Percentiles rank a stretch among this genome's conserved stretches.
These are phyloP conservation scores for Kwoniella europaea DNA, from an alignment of 768 basidiomycete species.

Conservation along the genomic window DNA sequence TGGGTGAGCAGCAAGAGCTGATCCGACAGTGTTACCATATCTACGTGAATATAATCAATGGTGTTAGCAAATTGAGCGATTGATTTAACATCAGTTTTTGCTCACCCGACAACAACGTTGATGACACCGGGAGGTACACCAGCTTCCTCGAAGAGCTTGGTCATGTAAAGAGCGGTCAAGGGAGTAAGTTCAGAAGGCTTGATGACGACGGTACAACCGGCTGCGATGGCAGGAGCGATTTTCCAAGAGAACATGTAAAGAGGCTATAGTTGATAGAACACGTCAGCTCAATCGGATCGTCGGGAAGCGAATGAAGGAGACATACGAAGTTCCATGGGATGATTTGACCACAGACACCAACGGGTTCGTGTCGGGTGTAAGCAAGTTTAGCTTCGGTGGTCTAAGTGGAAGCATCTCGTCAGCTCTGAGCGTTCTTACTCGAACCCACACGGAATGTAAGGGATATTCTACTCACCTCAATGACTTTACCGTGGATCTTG, in stretches of 20 bases:
- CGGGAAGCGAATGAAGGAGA: not conserved
- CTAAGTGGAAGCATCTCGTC: slow-evolving; percentile 69
- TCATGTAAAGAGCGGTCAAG: slow-evolving; percentile 52
- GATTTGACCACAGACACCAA: slow-evolving; percentile 74
- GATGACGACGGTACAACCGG: slow-evolving; percentile 91
- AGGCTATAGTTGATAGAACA: slow-evolving; percentile 23
- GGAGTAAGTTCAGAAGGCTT: slow-evolving; percentile 80
- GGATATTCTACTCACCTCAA: slow-evolving; percentile 25
- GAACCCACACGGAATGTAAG: not conserved
- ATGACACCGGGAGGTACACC: slow-evolving; percentile 54
- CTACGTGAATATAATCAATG: slow-evolving; percentile 5
- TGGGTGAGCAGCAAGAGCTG: slow-evolving; percentile 43
- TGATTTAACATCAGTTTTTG: not conserved
- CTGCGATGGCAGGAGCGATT: slow-evolving; percentile 86
- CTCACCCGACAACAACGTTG: slow-evolving; percentile 46
- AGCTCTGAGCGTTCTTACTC: slow-evolving; percentile 3
- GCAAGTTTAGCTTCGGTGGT: slow-evolving; percentile 73
- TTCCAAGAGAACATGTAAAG: slow-evolving; percentile 69
- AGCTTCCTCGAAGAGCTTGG: slow-evolving; percentile 54
- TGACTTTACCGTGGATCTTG: slow-evolving; percentile 84
- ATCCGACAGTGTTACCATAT: slow-evolving; percentile 53
- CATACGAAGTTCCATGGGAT: slow-evolving; percentile 79
- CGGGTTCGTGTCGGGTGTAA: slow-evolving; percentile 74
- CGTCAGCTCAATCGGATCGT: not conserved
- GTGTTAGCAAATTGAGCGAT: not conserved